Percentiles rank a stretch among this genome's conserved stretches.
Evolutionary conservation across 768 basidiomycete genomes (phyloP).

Genomic region (Leccinum sublutescens): DNA sequence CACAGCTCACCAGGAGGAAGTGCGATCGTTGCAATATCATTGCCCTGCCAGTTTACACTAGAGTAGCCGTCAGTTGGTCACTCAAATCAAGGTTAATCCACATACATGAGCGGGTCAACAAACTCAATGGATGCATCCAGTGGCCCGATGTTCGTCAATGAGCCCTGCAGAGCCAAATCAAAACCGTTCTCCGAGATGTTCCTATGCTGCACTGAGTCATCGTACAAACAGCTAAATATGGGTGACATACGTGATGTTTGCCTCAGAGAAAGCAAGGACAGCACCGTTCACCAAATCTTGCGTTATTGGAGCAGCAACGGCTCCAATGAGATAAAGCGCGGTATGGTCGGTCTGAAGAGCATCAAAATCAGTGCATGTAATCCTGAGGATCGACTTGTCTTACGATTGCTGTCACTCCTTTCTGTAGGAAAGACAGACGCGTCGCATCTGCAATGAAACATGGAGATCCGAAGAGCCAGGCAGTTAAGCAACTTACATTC

Average conservation of each 20-base stretch:
- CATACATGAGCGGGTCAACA: conserved; percentile 57
- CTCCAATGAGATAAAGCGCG: conserved; percentile 66
- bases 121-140: conserved; percentile 70
- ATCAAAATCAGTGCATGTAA: conserved; percentile 1
- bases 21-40: conserved; percentile 59
- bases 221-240: conserved; percentile 32
- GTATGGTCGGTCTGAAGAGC: conserved; percentile 54
- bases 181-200: conserved; percentile 62
- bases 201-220: conserved; percentile 50
- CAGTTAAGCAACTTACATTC: conserved; percentile 48
- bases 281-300: conserved; percentile 64
- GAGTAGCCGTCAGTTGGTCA: not conserved
- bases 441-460: conserved; percentile 44
- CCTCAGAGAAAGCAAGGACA: conserved; percentile 50
- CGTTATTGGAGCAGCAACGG: conserved; percentile 62
- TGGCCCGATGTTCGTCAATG: conserved; percentile 61
- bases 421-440: conserved; percentile 57
- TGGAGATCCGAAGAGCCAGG: conserved; percentile 2
- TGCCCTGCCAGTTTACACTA: conserved; percentile 63
- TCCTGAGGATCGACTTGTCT: conserved; percentile 12
- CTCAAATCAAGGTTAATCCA: not conserved
- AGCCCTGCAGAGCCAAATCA: conserved; percentile 56
- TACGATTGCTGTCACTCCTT: conserved; percentile 53
- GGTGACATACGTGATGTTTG: conserved; percentile 51
- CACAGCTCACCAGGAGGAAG: conserved; percentile 52